Percentiles rank a stretch among this genome's conserved stretches.
phyloP scores from a whole-genome alignment of 169 alveolate species.

The Plasmodium berghei region DNA sequence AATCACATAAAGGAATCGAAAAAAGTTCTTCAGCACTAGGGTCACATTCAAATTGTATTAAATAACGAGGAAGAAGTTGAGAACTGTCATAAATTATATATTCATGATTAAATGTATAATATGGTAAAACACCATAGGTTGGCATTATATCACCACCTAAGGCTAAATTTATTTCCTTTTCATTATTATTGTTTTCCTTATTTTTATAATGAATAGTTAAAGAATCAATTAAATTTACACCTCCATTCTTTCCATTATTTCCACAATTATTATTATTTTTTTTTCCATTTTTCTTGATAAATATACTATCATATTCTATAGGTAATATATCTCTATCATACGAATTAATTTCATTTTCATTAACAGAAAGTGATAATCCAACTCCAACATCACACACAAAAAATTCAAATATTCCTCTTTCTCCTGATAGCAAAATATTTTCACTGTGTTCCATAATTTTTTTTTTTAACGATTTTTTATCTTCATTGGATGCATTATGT shows the following conservation, averaged over 20 bases:
- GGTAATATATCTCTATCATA: slow-evolving; percentile 79
- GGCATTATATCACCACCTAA: slow-evolving; percentile 77
- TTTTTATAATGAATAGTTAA: slow-evolving; percentile 5
- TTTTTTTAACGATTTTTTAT: slow-evolving; percentile 45
- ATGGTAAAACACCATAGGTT: slow-evolving; percentile 92
- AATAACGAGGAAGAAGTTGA: slow-evolving; percentile 90
- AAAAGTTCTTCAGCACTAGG: slow-evolving; percentile 89
- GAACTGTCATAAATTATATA: slow-evolving; percentile 91
- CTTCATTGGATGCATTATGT: slow-evolving; percentile 47
- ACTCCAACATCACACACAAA: slow-evolving; percentile 92
- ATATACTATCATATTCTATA: slow-evolving; percentile 88
- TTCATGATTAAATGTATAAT: slow-evolving; percentile 88
- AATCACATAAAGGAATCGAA: slow-evolving; percentile 92
- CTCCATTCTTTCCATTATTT: slow-evolving; percentile 44
- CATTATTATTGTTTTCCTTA: slow-evolving; percentile 29
- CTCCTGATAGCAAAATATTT: slow-evolving; percentile 82
- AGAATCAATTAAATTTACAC: slow-evolving; percentile 7
- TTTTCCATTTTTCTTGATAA: slow-evolving; percentile 79
- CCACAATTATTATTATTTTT: slow-evolving; percentile 27
- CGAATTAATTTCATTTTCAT: slow-evolving; percentile 77
- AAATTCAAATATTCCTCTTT: slow-evolving; percentile 88
- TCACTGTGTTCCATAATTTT: slow-evolving; percentile 77
- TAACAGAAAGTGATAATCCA: slow-evolving; percentile 80
- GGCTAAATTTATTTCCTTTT: slow-evolving; percentile 56
- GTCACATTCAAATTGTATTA: slow-evolving; percentile 91